Evolutionary conservation across 495 filamentous ascomycete species (phyloP), one percentile per base, ranked within the genome.

Genomic region (Viridothelium virens): DNA sequence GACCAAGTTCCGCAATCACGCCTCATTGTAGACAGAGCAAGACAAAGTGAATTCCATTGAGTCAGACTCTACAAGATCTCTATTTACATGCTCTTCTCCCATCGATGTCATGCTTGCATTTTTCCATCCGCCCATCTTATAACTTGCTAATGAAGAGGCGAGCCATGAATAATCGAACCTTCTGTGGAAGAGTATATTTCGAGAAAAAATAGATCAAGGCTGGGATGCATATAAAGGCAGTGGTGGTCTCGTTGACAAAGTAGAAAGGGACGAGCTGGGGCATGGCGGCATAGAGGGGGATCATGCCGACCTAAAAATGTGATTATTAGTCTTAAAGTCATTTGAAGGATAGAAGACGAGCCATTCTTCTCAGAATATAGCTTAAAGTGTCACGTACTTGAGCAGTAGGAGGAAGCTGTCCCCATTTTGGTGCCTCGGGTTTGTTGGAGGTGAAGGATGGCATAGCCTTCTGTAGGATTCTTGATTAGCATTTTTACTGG

Each of bases 191-290:
- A 53, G 73, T 67, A 66, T 76, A 76, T 63, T 76, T 76, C 33
- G 71, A 72, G 56, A 76, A 66, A 64, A 74, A 59, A 68, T 76
- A 76, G 73, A 74, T 74, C 50, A 76, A 67, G 2, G 71, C 39
- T 25, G 74, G 74, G 39, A 76, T 47, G 44, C 69, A 62, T 63
- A 74, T 70, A 67, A 76, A 74, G 63, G 74, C 73, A 33, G 69
- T 64, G 56, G 68, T 70, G 59, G 68, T 71, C 71, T 76, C 74
- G 71, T 76, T 76, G 66, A 76, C 69, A 69, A 76, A 74, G 74
- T 72, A 76, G 70, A 76, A 76, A 56, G 74, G 74, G 63, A 76
- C 64, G 48, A 76, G 73, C 65, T 76, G 74, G n/a, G 74, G 74
- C 74, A 76, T 76, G 56, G 71, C 74, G 36, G 74, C 72, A 62